Percentiles rank a stretch among this genome's conserved stretches.
Conservation (phyloP, 495 filamentous ascomycete genomes). For the Tirmania nivea region DNA sequence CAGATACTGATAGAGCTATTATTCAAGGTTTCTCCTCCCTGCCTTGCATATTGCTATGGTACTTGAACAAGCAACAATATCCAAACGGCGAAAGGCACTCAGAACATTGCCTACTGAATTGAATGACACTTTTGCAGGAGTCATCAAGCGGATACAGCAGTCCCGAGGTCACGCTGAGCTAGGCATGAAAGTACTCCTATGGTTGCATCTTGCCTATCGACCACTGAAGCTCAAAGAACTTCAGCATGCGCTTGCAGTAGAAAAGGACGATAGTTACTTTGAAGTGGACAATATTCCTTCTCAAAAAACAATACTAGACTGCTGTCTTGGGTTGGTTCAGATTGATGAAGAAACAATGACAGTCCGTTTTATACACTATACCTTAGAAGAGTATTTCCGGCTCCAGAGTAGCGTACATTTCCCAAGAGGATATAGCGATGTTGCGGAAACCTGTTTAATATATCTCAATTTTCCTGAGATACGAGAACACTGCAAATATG, state of each 20-base stretch:
- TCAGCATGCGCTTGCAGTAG: slow-evolving; percentile 8
- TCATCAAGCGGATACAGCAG: background rate
- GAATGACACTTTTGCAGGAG: background rate
- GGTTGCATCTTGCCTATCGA: slow-evolving; percentile 1
- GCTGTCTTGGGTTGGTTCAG: slow-evolving; percentile 5
- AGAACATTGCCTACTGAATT: background rate
- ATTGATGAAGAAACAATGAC: slow-evolving; percentile 1
- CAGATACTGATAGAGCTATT: background rate
- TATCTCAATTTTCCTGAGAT: background rate
- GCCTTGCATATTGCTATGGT: background rate
- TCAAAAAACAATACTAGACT: background rate
- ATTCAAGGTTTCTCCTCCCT: background rate
- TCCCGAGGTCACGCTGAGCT: background rate
- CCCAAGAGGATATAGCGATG: background rate
- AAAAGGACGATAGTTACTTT: background rate
- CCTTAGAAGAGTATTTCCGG: background rate
- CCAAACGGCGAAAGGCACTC: background rate
- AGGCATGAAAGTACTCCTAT: background rate
- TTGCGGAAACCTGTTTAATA: background rate
- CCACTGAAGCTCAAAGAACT: slow-evolving; percentile 4
- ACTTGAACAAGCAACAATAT: background rate
- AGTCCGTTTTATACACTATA: slow-evolving; percentile 5
- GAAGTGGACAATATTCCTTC: background rate
- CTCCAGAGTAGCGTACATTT: background rate
- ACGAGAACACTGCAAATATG: background rate